Base-by-base conservation (phyloP, 257 asterid genomes). In the Buddleja alternifolia region DNA sequence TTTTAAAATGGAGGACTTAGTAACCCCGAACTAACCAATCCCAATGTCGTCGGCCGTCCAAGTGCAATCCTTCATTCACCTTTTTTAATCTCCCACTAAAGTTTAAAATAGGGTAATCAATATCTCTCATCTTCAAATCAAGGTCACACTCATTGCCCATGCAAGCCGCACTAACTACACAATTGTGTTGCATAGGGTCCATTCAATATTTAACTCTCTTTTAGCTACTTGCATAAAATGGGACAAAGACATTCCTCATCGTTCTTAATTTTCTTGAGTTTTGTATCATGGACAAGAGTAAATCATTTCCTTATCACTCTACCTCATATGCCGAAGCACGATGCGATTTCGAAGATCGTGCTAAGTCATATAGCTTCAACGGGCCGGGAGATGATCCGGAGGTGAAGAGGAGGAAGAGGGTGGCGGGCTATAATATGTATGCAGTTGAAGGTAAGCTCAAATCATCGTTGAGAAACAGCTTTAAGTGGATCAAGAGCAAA, bases 401-500 rank as follows among this genome's bases (percentile, higher is more conserved):
- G 81, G 75, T 69, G 68, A 85, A 86, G 84, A 88, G 98, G 77
- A 85, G 82, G 82, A 88, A 78, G 70, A 86, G 98, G 72, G 89
- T 93, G 72, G 96, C 98, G 21, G 70, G 74, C 21, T 93, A 93
- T 66, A 93, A 88, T 68, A 88, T 78, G 95, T 90, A 81, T 63
- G 60, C 92, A 20, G 15, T 82, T 75, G 98, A 93, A 80, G 96
- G 90, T 78, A 93, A 86, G 85, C 75, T 93, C 60, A 88, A 88
- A 70, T 83, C 92, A n/a, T 88, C 97, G 1, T 63, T 93, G 40
- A 88, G 90, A 59, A 90, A 76, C 88, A 88, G 97, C 80, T 84
- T 90, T 69, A 93, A 87, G 83, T 93, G 98, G 97, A 85, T 90
- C 81, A 93, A 90, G 86, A 87, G 77, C 83, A 93, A 88, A 73